Evolutionary conservation across 2,329 filamentous ascomycete genomes (phyloP).

Genomic region (Nemania serpens): DNA sequence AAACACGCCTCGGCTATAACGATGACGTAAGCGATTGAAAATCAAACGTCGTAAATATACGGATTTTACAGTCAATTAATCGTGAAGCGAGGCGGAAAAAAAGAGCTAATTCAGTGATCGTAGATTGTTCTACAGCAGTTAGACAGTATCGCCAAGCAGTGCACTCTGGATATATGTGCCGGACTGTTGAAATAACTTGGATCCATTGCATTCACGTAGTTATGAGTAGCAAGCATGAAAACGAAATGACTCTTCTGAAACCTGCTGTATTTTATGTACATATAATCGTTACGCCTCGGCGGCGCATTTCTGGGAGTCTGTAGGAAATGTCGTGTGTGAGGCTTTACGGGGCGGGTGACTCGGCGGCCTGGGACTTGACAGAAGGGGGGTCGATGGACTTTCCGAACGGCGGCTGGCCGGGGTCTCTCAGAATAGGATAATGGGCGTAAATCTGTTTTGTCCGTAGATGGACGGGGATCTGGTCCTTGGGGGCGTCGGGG

Average conservation of each 20-base stretch:
- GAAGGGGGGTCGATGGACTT: constrained; percentile 41
- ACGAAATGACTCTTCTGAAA: constrained; percentile 5
- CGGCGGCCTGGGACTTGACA: constrained; percentile 34
- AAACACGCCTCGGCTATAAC: not conserved
- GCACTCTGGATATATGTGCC: too few relatives aligned
- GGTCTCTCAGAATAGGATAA: constrained; percentile 47
- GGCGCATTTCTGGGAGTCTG: constrained; percentile 13
- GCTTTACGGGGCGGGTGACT: constrained; percentile 33
- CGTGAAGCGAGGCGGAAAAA: not conserved
- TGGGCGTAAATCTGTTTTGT: constrained; percentile 66
- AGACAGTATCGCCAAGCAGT: not conserved
- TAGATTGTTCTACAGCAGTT: not conserved
- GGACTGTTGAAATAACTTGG: not conserved
- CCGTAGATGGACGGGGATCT: constrained; percentile 75
- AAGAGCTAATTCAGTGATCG: not conserved
- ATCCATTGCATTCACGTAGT: not conserved
- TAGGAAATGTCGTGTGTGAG: constrained; percentile 14
- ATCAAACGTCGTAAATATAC: not conserved
- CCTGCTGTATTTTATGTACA: constrained; percentile 29
- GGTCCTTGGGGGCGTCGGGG: constrained; percentile 71
- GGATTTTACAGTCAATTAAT: not conserved
- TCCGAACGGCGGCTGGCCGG: constrained; percentile 37
- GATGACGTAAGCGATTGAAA: not conserved
- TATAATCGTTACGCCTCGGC: constrained; percentile 1
- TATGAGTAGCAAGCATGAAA: not conserved